These are phyloP conservation scores for Podosphaera aphanis DNA, from an alignment of 2,329 filamentous ascomycete species.

Conservation along the genomic window DNA sequence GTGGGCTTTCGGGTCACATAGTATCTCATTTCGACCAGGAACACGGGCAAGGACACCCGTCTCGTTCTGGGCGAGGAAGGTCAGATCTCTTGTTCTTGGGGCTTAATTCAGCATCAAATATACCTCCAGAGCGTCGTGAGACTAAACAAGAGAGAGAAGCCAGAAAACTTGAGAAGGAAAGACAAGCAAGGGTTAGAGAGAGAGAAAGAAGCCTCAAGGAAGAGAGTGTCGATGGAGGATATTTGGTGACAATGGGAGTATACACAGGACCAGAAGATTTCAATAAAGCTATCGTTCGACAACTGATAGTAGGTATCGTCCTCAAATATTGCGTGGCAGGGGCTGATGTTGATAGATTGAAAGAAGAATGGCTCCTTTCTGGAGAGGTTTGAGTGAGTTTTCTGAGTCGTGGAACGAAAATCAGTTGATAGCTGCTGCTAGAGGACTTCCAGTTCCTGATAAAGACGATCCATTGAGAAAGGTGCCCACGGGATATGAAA, in stretches of 20 bases:
- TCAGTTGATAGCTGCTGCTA: constrained; percentile 77
- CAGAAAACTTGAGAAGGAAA: constrained; percentile 61
- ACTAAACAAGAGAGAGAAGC: constrained; percentile 83
- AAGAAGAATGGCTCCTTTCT: constrained; percentile 77
- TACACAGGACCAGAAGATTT: constrained; percentile 89
- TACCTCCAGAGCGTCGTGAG: constrained; percentile 37
- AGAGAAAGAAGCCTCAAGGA: constrained; percentile 75
- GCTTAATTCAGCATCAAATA: constrained; percentile 10
- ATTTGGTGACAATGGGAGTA: constrained; percentile 75
- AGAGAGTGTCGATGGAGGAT: constrained; percentile 86
- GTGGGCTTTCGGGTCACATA: constrained; percentile 7
- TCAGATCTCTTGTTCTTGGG: constrained; percentile 15
- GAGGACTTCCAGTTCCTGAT: constrained; percentile 61
- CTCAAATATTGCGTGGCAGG: background rate
- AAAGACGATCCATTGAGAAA: constrained; percentile 65
- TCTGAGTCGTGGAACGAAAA: constrained; percentile 77
- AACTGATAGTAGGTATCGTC: constrained; percentile 49
- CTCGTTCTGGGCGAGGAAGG: constrained; percentile 12
- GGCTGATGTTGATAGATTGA: constrained; percentile 44
- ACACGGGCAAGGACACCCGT: constrained; percentile 8
- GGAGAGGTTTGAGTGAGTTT: constrained; percentile 79
- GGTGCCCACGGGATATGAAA: constrained; percentile 21
- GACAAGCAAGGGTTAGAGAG: constrained; percentile 52
- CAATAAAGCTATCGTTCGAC: constrained; percentile 66
- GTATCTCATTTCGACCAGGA: constrained; percentile 9